Evolutionary conservation across 352 stramenopile species (phyloP).

Genomic region (Phytophthora citrophthora): DNA sequence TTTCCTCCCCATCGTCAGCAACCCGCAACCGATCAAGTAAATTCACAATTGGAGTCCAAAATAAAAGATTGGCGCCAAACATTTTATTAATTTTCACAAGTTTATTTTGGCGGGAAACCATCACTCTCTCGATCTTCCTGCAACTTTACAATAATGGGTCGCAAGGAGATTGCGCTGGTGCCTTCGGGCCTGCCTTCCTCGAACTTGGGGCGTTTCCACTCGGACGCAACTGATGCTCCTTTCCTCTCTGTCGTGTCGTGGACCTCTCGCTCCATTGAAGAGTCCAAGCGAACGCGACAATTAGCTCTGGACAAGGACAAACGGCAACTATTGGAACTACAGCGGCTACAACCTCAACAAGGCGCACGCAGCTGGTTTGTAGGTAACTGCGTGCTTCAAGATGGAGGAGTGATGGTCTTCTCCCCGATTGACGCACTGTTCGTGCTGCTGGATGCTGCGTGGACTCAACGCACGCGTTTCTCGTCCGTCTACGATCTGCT

Average conservation of each 20-base stretch:
- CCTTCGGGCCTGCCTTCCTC: conserved; percentile 42
- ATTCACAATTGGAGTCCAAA: too few relatives aligned
- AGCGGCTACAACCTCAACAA: conserved; percentile 68
- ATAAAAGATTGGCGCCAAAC: conserved; percentile 1
- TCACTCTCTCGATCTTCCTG: conserved; percentile 13
- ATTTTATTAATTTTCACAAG: background rate
- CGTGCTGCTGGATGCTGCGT: conserved; percentile 65
- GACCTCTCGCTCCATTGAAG: conserved; percentile 29
- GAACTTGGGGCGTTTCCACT: conserved; percentile 70
- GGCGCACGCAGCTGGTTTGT: conserved; percentile 80
- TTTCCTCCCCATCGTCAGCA: conserved; percentile 41
- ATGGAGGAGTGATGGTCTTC: conserved; percentile 68
- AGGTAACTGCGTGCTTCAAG: conserved; percentile 71
- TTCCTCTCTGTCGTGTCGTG: conserved; percentile 61
- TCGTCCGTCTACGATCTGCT: conserved; percentile 69
- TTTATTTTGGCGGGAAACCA: conserved; percentile 29
- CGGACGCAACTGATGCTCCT: conserved; percentile 57
- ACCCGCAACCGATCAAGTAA: too few relatives aligned
- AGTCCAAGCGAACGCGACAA: conserved; percentile 49
- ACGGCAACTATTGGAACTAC: conserved; percentile 61
- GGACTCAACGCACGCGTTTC: conserved; percentile 53
- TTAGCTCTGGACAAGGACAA: conserved; percentile 51
- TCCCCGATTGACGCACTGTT: conserved; percentile 77
- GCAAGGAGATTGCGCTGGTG: conserved; percentile 58
- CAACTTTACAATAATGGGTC: conserved; percentile 36